Percentiles rank a stretch among this genome's conserved stretches.
phyloP scores from a whole-genome alignment of 1,284 basidiomycete genomes.

The Puccinia coronata region DNA sequence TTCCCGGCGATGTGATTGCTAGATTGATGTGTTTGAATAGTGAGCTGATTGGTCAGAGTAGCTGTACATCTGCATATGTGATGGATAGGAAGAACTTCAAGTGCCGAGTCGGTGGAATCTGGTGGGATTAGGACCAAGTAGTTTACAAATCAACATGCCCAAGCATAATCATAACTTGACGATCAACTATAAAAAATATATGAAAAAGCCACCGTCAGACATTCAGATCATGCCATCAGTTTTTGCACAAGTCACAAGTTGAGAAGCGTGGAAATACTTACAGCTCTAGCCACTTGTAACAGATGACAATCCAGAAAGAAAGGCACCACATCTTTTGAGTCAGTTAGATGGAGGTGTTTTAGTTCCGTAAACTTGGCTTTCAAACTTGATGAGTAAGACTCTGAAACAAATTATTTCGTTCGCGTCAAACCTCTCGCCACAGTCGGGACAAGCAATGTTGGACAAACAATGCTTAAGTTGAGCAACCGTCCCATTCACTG shows the following conservation, averaged over 20 bases:
- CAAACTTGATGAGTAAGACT: conserved; percentile 23
- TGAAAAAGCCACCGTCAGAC: not conserved
- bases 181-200: conserved; percentile 7
- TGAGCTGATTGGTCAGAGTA: conserved; percentile 38
- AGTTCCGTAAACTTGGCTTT: conserved; percentile 24
- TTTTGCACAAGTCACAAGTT: not conserved
- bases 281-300: conserved; percentile 42
- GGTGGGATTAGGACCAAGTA: conserved; percentile 39
- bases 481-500: conserved; percentile 51
- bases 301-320: conserved; percentile 39
- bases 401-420: conserved; percentile 51
- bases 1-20: conserved; percentile 32
- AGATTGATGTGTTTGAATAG: conserved; percentile 29
- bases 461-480: conserved; percentile 49
- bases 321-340: conserved; percentile 46
- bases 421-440: conserved; percentile 54
- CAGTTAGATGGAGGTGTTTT: conserved; percentile 42
- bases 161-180: conserved; percentile 48
- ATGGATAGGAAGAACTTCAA: conserved; percentile 41
- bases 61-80: conserved; percentile 45
- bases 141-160: too few species aligned
- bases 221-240: not conserved
- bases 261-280: conserved; percentile 3
- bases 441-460: conserved; percentile 59
- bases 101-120: conserved; percentile 28